Evolutionary conservation across 768 basidiomycete genomes (phyloP), one percentile per base, ranked within the genome.

Genomic region (Sporobolomyces phaffii): DNA sequence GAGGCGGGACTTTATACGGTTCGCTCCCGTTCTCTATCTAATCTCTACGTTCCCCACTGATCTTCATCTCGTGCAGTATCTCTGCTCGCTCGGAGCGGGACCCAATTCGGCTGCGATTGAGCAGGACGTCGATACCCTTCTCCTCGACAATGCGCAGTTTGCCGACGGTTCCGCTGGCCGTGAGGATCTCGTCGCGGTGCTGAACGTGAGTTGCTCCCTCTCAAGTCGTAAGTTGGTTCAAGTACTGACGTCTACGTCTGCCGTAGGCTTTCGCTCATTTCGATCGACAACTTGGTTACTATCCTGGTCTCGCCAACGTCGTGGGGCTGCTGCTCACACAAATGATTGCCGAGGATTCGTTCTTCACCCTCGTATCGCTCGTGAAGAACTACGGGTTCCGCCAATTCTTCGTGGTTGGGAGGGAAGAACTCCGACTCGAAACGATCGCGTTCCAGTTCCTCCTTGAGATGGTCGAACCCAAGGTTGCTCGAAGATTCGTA

Each of bases 361-460:
- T 71, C 58, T 60, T 33, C 41, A 61, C 52, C 3, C 57, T 71
- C 28, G 17, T 53, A 22, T 44, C 65, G 24, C 65, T 71, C 58
- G 57, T 63, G 41, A 33, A 31, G 40, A 60, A 45, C 29, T 61
- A 63, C 47, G 41, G 48, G 18, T 60, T 71, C 29, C 47, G 57
- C 5, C 40, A 53, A 28, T 67, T 50, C 62, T 71, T 71, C 43
- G 31, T 38, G 7, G 28, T 20, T 28, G 58, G 51, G 0, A 2
- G 24, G 5, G 61, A 60, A 17, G 51, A 60, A 28, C 62, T 71
- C 15, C 44, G 47, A 17, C 47, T 66, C 31, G 65, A 66, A 18
- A 26, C 18, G 18, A 48, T 66, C 31, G 53, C 57, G 5, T 71
- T 71, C 58, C 29, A 31, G 3, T 48, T 33, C 18, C 36, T 71